Conservation (phyloP, 306 rosid species). For the Casuarina glauca region DNA sequence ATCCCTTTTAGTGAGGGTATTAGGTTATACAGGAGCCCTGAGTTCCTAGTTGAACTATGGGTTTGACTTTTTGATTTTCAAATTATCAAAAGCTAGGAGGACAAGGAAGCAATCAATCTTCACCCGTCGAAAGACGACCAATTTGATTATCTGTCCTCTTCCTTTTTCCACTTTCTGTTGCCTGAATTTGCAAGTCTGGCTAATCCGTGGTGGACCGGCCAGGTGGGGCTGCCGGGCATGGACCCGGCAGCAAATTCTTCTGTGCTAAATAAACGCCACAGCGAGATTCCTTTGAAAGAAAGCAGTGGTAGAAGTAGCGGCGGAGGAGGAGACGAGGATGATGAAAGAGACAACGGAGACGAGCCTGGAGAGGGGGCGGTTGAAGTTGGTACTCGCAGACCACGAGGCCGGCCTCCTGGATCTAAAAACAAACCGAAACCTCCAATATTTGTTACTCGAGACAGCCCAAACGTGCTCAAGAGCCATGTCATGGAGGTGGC, state of each 20-base stretch:
- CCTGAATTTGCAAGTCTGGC: conserved; percentile 55
- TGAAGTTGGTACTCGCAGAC: conserved; percentile 69
- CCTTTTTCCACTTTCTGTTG: background rate
- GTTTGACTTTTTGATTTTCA: conserved; percentile 35
- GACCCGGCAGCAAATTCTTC: conserved; percentile 73
- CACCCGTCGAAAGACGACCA: background rate
- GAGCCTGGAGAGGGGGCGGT: conserved; percentile 89
- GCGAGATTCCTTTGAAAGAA: conserved; percentile 57
- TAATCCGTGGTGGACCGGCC: conserved; percentile 94
- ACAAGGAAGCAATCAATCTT: background rate
- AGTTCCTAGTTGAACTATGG: conserved; percentile 19
- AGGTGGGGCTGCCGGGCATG: conserved; percentile 73
- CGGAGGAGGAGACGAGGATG: conserved; percentile 41
- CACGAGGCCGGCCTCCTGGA: conserved; percentile 93
- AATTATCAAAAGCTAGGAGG: background rate
- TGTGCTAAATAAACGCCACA: conserved; percentile 43
- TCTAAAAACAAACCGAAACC: conserved; percentile 95
- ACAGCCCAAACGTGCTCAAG: conserved; percentile 83
- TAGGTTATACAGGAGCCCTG: conserved; percentile 28
- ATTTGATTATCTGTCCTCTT: conserved; percentile 7
- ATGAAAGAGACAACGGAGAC: conserved; percentile 51
- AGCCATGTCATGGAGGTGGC: conserved; percentile 95
- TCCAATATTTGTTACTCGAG: conserved; percentile 83
- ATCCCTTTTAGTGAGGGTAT: conserved; percentile 6
- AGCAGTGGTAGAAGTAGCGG: conserved; percentile 36